Evolutionary conservation across 345 rosid species (phyloP), one percentile per base, ranked within the genome.

Genomic region (Capsella bursapastoris): DNA sequence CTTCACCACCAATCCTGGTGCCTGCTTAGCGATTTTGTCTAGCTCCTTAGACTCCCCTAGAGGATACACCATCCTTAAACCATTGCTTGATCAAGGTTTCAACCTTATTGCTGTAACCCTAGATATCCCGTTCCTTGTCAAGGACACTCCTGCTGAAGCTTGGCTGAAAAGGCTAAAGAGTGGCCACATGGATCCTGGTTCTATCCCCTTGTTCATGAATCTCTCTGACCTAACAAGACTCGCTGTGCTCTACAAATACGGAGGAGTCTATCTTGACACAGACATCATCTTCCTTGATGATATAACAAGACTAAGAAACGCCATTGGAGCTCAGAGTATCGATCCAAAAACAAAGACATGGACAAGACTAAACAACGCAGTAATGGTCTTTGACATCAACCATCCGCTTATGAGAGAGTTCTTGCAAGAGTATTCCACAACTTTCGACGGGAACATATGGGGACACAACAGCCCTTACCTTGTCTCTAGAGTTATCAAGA

Each of bases 381-480:
- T 82, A 25, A 79, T 88, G 84, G 80, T 86, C 27, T 87, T 89
- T n/a, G 92, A 90, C 55, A 53, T 74, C 49, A 74, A 75, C 59
- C 97, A 88, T 75, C 89, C 88, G 0, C 82, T 88, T 25, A 44
- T 92, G 18, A 7, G 59, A 0, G 84, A 85, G 35, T 92, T 92
- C 79, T 84, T 92, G 29, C 80, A 79, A 49, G 97, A 92, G 74
- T 88, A 80, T 58, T 84, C 93, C 12, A 58, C 83, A 12, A 90
- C 86, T 32, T 92, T 88, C 55, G 74, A 89, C 10, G 93, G 93
- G 25, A 85, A 70, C 79, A 87, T 70, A 78, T 92, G 96, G 91
- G 95, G 95, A 3, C 77, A 90, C 62, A 92, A 87, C 8, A 91
- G 98, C 3, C 96, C 96, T 8, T 87, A 85, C 65, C 50, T 90